These are phyloP conservation scores for Moricandia arvensis DNA, from an alignment of 345 rosid genomes.

Conservation along the genomic window DNA sequence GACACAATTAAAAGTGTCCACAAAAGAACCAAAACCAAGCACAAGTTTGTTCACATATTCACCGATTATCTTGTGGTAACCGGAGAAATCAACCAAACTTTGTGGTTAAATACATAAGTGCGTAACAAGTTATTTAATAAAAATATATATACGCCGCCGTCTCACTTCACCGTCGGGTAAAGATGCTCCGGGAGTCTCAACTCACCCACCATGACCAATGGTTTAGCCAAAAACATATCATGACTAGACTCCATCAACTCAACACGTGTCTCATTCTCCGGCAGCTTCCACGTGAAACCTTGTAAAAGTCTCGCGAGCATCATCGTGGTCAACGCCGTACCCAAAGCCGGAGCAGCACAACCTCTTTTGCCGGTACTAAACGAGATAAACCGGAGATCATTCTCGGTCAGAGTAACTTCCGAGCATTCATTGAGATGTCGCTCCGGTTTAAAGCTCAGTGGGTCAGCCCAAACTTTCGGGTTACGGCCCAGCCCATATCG, in stretches of 20 bases:
- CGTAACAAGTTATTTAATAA: background rate
- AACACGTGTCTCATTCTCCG: conserved; percentile 27
- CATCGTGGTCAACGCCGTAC: conserved; percentile 50
- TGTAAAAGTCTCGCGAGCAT: conserved; percentile 53
- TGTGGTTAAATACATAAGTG: background rate
- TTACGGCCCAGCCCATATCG: conserved; percentile 41
- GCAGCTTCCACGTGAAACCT: conserved; percentile 46
- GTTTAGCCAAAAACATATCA: conserved; percentile 41
- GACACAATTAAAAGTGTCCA: conserved; percentile 28
- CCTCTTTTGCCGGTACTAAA: conserved; percentile 53
- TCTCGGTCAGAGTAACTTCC: conserved; percentile 42
- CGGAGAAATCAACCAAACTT: conserved; percentile 24
- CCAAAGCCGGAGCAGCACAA: conserved; percentile 43
- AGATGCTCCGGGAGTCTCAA: conserved; percentile 42
- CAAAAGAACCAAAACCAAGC: conserved; percentile 11
- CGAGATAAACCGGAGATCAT: conserved; percentile 48
- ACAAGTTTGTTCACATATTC: conserved; percentile 17
- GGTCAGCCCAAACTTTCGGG: conserved; percentile 44
- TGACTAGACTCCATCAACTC: conserved; percentile 40
- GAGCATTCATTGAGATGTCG: conserved; percentile 41
- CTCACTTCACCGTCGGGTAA: conserved; percentile 38
- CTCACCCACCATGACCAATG: conserved; percentile 38
- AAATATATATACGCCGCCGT: background rate
- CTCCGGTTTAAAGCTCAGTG: conserved; percentile 40
- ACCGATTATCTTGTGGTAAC: conserved; percentile 39